Evolutionary conservation across 2,329 filamentous ascomycete genomes (phyloP), one percentile per base, ranked within the genome.

Genomic region (Cryphonectria japonica): DNA sequence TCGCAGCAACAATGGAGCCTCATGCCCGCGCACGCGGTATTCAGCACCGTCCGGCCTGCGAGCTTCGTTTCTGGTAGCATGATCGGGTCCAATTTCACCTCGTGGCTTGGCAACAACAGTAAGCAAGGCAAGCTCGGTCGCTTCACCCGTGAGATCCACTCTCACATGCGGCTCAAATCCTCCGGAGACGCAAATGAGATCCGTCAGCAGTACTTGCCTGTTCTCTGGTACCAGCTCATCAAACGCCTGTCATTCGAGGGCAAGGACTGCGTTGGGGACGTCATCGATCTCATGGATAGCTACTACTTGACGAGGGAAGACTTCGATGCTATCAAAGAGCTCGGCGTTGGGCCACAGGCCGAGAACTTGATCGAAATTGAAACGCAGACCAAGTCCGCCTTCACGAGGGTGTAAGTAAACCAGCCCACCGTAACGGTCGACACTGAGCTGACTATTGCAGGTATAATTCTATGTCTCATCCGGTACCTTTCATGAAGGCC

Each of bases 1-100:
- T 93, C 94, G 61, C 96, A 99, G 79, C 96, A 99, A 79, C 96
- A 99, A 73, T 99, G 96, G 96, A 96, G 93, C 78, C 83, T 99
- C 73, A 99, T 99, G 96, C 96, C 96, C 19, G 92, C 93, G 1
- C 96, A 99, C 81, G 96, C 95, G 37, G 87, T 98, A 54, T 98
- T 98, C 83, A 97, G 95, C 78, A 97, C 97, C 69, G 95, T 99
- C 34, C 87, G 93, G 37, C 96, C 96, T 5, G 92, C 96, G 9
- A 97, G 94, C 80, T 97, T 92, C 78, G 86, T 96, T 14, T 89
- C 93, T 66, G 96, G 96, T 57, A 91, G 92, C 76, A 88, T 97
- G 75, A 86, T 89, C 74, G 88, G 88, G 3, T 92, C 93, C 50
- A 86, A 86, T 59, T 99, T 99, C 79, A 96, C 96, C 0, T 87